These are phyloP conservation scores for Thelephora ganbajun DNA, from an alignment of 768 basidiomycete species.

Conservation along the genomic window DNA sequence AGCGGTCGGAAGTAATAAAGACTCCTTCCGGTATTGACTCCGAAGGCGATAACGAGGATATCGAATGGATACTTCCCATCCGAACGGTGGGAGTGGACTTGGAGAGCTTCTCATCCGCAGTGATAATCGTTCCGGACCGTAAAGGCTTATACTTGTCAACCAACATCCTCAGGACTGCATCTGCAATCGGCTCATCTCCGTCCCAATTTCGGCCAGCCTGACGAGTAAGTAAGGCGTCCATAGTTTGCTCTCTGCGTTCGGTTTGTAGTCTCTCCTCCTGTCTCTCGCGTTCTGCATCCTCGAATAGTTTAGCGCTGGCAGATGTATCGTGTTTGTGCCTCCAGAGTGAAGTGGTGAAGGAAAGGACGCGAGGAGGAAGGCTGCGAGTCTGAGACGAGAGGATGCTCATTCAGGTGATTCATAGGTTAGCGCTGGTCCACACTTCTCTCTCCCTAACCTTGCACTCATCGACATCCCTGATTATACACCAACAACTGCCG, in stretches of 20 bases:
- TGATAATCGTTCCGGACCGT: conserved; percentile 39
- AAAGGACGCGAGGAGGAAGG: neutral
- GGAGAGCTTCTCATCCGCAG: conserved; percentile 56
- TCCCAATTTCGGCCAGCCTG: conserved; percentile 53
- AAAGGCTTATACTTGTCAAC: conserved; percentile 80
- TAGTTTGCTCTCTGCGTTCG: conserved; percentile 7
- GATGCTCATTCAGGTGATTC: no score
- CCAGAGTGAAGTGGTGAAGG: neutral
- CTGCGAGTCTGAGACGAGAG: no score
- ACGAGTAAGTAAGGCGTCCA: conserved; percentile 21
- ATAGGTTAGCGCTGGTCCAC: no score
- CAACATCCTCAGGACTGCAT: conserved; percentile 71
- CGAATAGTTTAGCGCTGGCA: conserved; percentile 51
- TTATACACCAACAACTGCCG: no score
- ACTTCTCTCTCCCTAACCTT: no score
- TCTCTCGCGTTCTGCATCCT: conserved; percentile 46
- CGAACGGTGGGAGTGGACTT: conserved; percentile 28
- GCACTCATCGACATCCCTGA: no score
- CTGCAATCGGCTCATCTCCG: conserved; percentile 57
- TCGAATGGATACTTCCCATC: neutral
- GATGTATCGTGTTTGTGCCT: conserved; percentile 9
- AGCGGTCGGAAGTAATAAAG: conserved; percentile 13
- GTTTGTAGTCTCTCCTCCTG: conserved; percentile 18
- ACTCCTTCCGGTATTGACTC: neutral
- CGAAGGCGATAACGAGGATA: neutral